Evolutionary conservation across 169 alveolate genomes (phyloP).

Genomic region (Condylostoma magnum): DNA sequence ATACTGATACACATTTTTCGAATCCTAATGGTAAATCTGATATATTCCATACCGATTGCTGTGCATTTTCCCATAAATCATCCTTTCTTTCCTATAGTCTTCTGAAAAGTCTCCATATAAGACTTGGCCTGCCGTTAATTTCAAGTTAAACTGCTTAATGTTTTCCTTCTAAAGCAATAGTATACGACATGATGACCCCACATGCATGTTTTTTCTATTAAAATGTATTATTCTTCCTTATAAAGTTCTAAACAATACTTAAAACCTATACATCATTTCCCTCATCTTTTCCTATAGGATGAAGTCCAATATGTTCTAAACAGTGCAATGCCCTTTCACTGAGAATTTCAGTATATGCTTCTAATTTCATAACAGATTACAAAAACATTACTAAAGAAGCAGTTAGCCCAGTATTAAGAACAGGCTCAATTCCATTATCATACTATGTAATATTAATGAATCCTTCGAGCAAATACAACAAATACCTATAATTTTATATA

Average conservation of each 20-base stretch:
- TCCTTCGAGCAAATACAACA: slow-evolving; percentile 47
- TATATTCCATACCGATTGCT: slow-evolving; percentile 40
- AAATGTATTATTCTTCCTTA: slow-evolving; percentile 15
- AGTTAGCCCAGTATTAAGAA: slow-evolving; percentile 51
- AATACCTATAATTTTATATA: slow-evolving; percentile 40
- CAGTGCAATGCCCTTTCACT: slow-evolving; percentile 36
- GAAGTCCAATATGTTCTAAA: slow-evolving; percentile 41
- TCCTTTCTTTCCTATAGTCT: slow-evolving; percentile 5
- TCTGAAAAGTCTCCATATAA: slow-evolving; percentile 29
- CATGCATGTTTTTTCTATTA: slow-evolving; percentile 40
- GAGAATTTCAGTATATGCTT: neutral
- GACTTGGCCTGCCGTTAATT: slow-evolving; percentile 29
- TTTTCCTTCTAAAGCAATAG: slow-evolving; percentile 59
- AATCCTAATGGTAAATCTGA: slow-evolving; percentile 61
- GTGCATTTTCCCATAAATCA: slow-evolving; percentile 39
- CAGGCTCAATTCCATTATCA: slow-evolving; percentile 58
- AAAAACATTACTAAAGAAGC: slow-evolving; percentile 5
- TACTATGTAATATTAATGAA: slow-evolving; percentile 40
- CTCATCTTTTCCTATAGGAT: slow-evolving; percentile 56
- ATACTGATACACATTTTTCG: slow-evolving; percentile 37
- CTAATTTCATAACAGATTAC: neutral
- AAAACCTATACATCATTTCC: slow-evolving; percentile 42
- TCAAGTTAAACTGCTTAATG: slow-evolving; percentile 43
- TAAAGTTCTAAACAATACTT: slow-evolving; percentile 34
- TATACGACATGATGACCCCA: slow-evolving; percentile 46